Evolutionary conservation across 768 basidiomycete genomes (phyloP).

Genomic region (Trametes coccinea): DNA sequence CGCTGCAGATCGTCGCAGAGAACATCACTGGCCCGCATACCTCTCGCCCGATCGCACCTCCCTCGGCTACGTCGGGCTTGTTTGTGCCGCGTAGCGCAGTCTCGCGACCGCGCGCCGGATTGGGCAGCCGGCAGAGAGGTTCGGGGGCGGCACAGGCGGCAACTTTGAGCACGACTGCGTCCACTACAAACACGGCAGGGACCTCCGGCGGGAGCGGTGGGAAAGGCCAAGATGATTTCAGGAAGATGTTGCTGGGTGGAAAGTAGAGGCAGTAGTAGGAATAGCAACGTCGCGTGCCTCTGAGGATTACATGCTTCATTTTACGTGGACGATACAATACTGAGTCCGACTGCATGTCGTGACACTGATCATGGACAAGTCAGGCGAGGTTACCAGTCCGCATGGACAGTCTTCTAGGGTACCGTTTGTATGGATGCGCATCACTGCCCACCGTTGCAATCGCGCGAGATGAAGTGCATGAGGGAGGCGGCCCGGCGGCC

Average conservation of each 20-base stretch:
- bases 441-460: too few relatives aligned
- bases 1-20: conserved; percentile 62
- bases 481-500: background rate
- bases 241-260: conserved; percentile 65
- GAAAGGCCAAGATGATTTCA: conserved; percentile 81
- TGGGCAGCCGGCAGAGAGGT: conserved; percentile 55
- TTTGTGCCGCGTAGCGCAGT: conserved; percentile 69
- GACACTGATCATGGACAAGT: too few relatives aligned
- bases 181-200: conserved; percentile 23
- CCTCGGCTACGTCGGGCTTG: conserved; percentile 43
- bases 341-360: too few relatives aligned
- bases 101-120: conserved; percentile 70
- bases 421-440: too few relatives aligned
- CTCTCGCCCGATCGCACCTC: conserved; percentile 27
- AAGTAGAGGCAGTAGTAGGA: conserved; percentile 5
- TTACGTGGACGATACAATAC: too few relatives aligned
- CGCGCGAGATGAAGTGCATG: background rate
- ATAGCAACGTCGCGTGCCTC: background rate
- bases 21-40: conserved; percentile 13
- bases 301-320: background rate
- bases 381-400: too few relatives aligned
- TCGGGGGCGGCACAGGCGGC: background rate
- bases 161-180: conserved; percentile 20
- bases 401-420: too few relatives aligned
- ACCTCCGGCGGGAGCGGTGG: conserved; percentile 29